Evolutionary conservation across 257 asterid species (phyloP).

Genomic region (Fraxinus cuspidata): DNA sequence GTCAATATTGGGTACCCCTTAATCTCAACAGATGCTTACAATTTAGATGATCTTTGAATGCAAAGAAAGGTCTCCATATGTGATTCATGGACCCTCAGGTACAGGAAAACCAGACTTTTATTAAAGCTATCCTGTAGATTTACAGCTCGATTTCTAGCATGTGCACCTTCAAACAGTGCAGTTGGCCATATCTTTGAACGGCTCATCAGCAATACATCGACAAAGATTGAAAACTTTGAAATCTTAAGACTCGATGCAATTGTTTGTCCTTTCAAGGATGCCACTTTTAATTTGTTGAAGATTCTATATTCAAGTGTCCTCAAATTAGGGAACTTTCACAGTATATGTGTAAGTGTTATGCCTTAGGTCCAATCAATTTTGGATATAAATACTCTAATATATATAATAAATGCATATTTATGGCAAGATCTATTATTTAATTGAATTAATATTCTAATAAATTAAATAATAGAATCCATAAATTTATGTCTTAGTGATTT

Average conservation of each 20-base stretch:
- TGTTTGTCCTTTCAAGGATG: conserved; percentile 69
- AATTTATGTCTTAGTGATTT: too few relatives aligned
- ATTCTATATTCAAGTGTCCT: conserved; percentile 58
- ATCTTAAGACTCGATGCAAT: conserved; percentile 74
- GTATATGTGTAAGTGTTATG: too few relatives aligned
- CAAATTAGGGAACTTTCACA: conserved; percentile 42
- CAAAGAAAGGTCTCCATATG: conserved; percentile 71
- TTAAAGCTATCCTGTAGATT: conserved; percentile 86
- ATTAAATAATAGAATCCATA: too few relatives aligned
- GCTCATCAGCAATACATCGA: conserved; percentile 41
- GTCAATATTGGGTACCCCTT: conserved; percentile 56
- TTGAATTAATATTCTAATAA: too few relatives aligned
- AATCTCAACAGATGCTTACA: conserved; percentile 62
- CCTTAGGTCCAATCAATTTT: too few relatives aligned
- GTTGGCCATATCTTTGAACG: conserved; percentile 80
- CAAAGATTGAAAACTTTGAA: conserved; percentile 36
- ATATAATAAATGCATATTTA: too few relatives aligned
- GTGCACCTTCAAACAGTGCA: conserved; percentile 96
- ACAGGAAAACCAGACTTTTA: conserved; percentile 87
- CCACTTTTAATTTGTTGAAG: conserved; percentile 61
- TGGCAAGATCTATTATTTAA: too few relatives aligned
- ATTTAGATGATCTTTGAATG: conserved; percentile 72
- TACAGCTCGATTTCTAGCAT: conserved; percentile 73
- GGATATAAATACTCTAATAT: too few relatives aligned
- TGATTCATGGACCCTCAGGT: conserved; percentile 96